These are phyloP conservation scores for Ophiocordyceps robertsii DNA, from an alignment of 2,329 filamentous ascomycete genomes.

Conservation along the genomic window DNA sequence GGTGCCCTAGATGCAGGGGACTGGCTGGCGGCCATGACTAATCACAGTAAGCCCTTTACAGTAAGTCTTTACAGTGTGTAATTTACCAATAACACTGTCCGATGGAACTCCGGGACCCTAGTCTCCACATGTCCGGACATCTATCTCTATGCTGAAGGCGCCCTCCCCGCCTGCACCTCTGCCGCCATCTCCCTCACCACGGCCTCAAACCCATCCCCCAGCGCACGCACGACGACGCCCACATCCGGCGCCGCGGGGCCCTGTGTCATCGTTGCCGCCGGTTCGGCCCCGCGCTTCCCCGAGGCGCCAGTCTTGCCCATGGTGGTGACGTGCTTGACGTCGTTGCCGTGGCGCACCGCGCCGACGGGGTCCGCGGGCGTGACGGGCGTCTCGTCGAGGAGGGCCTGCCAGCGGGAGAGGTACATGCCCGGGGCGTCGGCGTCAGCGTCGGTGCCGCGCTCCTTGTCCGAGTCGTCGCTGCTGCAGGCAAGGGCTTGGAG, in stretches of 20 bases:
- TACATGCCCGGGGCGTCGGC: conserved; percentile 57
- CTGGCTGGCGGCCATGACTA: background rate
- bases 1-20: background rate
- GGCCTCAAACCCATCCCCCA: conserved; percentile 26
- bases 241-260: conserved; percentile 15
- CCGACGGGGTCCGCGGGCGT: conserved; percentile 44
- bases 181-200: conserved; percentile 25
- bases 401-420: conserved; percentile 56
- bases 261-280: conserved; percentile 16
- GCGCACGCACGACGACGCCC: conserved; percentile 13
- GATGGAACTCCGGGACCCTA: background rate
- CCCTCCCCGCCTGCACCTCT: background rate
- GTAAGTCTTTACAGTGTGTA: too few species aligned
- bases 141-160: too few species aligned
- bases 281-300: background rate
- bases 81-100: background rate
- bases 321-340: conserved; percentile 30
- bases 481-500: conserved; percentile 35
- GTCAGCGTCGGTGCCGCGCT: conserved; percentile 14
- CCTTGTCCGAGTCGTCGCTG: background rate
- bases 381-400: conserved; percentile 57
- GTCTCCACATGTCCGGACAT: too few species aligned
- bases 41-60: too few species aligned
- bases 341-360: conserved; percentile 36
- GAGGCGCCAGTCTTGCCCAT: conserved; percentile 24